phyloP scores from a whole-genome alignment of 305 asterid genomes.

The Lippia alba region DNA sequence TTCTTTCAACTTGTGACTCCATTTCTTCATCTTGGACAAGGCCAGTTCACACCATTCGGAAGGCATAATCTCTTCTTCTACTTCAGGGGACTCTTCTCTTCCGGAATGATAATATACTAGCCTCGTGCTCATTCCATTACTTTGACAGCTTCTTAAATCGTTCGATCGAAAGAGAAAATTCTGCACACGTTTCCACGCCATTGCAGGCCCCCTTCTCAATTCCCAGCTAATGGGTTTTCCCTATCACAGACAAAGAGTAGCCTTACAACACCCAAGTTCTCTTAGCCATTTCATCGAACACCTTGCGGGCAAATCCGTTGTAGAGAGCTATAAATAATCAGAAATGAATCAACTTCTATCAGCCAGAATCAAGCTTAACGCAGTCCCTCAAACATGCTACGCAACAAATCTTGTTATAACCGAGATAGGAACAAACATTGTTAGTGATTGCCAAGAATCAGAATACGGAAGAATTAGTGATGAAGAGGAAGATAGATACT shows the following conservation, averaged over 20 bases:
- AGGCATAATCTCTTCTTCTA: conserved; percentile 41
- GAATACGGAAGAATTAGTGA: too few species aligned
- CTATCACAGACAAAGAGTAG: conserved; percentile 6
- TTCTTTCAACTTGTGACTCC: conserved; percentile 58
- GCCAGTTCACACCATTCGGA: conserved; percentile 76
- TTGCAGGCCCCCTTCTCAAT: conserved; percentile 25
- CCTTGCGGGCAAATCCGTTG: not conserved
- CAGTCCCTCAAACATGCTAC: not conserved
- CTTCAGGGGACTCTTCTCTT: conserved; percentile 46
- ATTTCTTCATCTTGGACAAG: conserved; percentile 60
- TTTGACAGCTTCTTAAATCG: conserved; percentile 22
- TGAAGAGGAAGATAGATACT: too few species aligned
- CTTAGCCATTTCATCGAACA: conserved; percentile 56
- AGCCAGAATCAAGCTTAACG: not conserved
- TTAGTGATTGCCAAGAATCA: too few species aligned
- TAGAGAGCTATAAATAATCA: not conserved
- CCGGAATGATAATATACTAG: conserved; percentile 34
- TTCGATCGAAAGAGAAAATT: conserved; percentile 40
- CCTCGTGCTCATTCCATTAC: conserved; percentile 31
- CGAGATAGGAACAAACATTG: too few species aligned
- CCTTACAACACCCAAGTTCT: conserved; percentile 4
- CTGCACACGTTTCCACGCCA: conserved; percentile 42
- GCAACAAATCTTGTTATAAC: not conserved
- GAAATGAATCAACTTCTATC: not conserved
- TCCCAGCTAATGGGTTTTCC: conserved; percentile 5